Conservation (phyloP, 2,329 filamentous ascomycete genomes). For the Fusarium agapanthi region DNA sequence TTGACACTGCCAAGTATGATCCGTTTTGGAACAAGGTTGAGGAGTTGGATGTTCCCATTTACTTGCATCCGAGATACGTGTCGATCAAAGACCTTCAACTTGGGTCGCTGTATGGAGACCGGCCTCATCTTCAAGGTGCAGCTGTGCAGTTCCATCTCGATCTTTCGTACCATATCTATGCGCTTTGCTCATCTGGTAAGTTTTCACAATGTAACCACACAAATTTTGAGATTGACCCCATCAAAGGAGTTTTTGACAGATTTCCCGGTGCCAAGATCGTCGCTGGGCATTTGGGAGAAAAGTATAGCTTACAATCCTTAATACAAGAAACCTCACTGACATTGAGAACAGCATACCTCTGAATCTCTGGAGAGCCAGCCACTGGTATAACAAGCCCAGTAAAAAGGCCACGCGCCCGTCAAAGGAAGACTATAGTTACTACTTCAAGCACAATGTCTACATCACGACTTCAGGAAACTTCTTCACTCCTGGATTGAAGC, state of each 20-base stretch:
- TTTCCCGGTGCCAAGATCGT: constrained; percentile 1
- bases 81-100: background rate
- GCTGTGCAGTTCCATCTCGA: constrained; percentile 14
- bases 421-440: constrained; percentile 3
- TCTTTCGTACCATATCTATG: constrained; percentile 13
- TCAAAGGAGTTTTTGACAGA: constrained; percentile 4
- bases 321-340: background rate
- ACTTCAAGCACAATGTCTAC: constrained; percentile 7
- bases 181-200: constrained; percentile 16
- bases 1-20: constrained; percentile 3
- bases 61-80: constrained; percentile 14
- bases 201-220: accelerated
- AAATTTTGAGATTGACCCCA: too few relatives aligned
- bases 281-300: constrained; percentile 18
- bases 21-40: constrained; percentile 4
- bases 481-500: background rate
- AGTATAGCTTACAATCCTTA: background rate
- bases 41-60: constrained; percentile 13
- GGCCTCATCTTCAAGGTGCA: constrained; percentile 3
- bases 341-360: background rate
- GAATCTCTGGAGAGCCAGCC: constrained; percentile 9
- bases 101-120: background rate
- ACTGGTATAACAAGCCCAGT: constrained; percentile 7
- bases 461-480: constrained; percentile 20
- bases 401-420: constrained; percentile 5